phyloP scores from a whole-genome alignment of 345 rosid genomes.

The Linum trigynum region DNA sequence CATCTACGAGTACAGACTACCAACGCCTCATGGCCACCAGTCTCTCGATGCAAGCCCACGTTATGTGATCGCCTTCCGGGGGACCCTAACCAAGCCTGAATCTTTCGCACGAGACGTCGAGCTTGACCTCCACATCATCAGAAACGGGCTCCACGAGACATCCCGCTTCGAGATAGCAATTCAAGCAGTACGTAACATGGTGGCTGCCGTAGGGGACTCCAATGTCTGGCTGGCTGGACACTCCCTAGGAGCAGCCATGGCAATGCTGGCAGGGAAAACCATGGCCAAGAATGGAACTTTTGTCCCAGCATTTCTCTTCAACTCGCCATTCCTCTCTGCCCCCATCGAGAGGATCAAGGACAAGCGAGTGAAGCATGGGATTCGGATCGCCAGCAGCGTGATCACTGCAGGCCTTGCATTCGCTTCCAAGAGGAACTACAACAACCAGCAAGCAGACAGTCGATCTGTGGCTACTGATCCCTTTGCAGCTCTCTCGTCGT shows the following conservation, averaged over 20 bases:
- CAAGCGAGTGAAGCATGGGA: conserved; percentile 50
- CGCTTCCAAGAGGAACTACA: conserved; percentile 40
- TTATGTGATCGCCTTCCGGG: conserved; percentile 67
- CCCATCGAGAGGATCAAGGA: conserved; percentile 65
- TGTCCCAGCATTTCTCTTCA: conserved; percentile 60
- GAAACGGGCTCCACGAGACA: conserved; percentile 55
- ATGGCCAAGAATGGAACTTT: conserved; percentile 50
- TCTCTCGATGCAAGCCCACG: conserved; percentile 39
- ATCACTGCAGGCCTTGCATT: conserved; percentile 79
- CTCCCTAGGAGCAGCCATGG: conserved; percentile 85
- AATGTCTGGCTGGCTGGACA: conserved; percentile 91
- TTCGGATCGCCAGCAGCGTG: conserved; percentile 61
- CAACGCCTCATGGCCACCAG: conserved; percentile 19
- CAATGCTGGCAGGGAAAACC: conserved; percentile 65
- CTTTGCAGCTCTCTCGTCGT: conserved; percentile 44
- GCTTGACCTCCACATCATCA: conserved; percentile 50
- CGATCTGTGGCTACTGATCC: conserved; percentile 27
- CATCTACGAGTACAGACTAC: conserved; percentile 54
- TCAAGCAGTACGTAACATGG: conserved; percentile 60
- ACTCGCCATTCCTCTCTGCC: conserved; percentile 73
- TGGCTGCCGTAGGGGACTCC: conserved; percentile 51
- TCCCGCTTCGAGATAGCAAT: conserved; percentile 73
- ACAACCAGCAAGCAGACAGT: conserved; percentile 14
- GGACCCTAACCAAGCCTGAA: conserved; percentile 63
- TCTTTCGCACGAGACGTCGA: conserved; percentile 58